A percentile compares a stretch with the other conserved stretches of the same genome.
Evolutionary conservation across 2,329 filamentous ascomycete species (phyloP).

Genomic region (Tolypocladium pustulatum): DNA sequence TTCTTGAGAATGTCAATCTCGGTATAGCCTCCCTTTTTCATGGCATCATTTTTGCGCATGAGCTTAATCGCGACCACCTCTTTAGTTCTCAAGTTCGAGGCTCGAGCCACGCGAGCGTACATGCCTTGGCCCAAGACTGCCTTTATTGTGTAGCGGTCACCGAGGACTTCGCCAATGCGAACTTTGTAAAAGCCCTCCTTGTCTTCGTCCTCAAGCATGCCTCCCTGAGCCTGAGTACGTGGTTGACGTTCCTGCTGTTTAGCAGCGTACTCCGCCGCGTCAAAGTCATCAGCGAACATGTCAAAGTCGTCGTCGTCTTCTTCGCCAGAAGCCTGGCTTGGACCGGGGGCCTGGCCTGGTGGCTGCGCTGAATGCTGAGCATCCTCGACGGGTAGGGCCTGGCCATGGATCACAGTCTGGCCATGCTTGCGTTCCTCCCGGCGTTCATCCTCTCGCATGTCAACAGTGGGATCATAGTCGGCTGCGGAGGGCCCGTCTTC

Average conservation of each 20-base stretch:
- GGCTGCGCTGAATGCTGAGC: neutral
- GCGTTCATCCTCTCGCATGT: constrained; percentile 76
- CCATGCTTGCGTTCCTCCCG: constrained; percentile 56
- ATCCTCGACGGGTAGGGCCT: constrained; percentile 19
- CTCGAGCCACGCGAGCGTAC: constrained; percentile 92
- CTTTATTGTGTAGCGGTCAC: constrained; percentile 81
- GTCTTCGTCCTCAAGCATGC: constrained; percentile 86
- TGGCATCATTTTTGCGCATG: constrained; percentile 89
- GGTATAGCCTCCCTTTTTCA: constrained; percentile 83
- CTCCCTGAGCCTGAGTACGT: constrained; percentile 57
- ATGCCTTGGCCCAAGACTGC: constrained; percentile 85
- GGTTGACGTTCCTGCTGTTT: constrained; percentile 33
- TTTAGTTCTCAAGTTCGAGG: constrained; percentile 64
- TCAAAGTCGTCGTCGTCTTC: constrained; percentile 66
- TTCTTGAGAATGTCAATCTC: constrained; percentile 90
- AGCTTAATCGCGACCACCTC: constrained; percentile 92
- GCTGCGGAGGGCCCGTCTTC: constrained; percentile 80
- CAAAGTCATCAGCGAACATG: constrained; percentile 82
- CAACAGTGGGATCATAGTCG: constrained; percentile 80
- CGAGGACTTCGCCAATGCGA: constrained; percentile 80
- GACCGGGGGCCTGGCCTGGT: constrained; percentile 26
- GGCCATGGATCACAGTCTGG: constrained; percentile 40
- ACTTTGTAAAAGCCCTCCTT: constrained; percentile 95
- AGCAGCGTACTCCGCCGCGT: constrained; percentile 54
- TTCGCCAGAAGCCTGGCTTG: constrained; percentile 16